Percentiles rank a stretch among this genome's conserved stretches.
These are phyloP conservation scores for Delonix regia DNA, from an alignment of 306 rosid genomes.

Conservation along the genomic window DNA sequence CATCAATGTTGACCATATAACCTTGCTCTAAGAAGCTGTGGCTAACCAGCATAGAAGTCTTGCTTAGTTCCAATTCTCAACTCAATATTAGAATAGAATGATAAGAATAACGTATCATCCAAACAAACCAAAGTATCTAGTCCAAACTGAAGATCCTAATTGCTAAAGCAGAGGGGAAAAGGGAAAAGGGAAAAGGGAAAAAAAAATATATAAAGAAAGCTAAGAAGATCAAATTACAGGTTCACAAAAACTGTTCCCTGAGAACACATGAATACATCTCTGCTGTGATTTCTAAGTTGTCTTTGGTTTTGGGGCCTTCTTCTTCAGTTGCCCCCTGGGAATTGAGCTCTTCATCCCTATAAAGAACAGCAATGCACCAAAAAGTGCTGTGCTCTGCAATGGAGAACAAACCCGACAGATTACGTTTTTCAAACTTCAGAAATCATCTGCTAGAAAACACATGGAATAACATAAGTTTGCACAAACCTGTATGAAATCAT, in stretches of 20 bases:
- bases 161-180: too few relatives aligned
- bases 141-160: constrained; percentile 31
- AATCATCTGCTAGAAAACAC: background rate
- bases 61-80: background rate
- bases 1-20: background rate
- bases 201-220: background rate
- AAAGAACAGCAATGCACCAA: constrained; percentile 86
- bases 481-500: constrained; percentile 81
- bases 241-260: constrained; percentile 26
- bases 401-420: constrained; percentile 22
- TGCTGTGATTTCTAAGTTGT: constrained; percentile 46
- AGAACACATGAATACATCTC: constrained; percentile 27
- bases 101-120: constrained; percentile 13
- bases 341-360: constrained; percentile 79
- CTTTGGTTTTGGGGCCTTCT: constrained; percentile 76
- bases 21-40: background rate
- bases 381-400: constrained; percentile 67
- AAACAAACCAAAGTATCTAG: constrained; percentile 18
- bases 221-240: constrained; percentile 33
- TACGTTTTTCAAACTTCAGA: constrained; percentile 4
- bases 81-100: background rate
- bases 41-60: background rate
- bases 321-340: constrained; percentile 65
- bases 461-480: constrained; percentile 16
- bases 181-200: background rate